phyloP scores from a whole-genome alignment of 1,139 yeast species.

The Suhomyces maxii region DNA sequence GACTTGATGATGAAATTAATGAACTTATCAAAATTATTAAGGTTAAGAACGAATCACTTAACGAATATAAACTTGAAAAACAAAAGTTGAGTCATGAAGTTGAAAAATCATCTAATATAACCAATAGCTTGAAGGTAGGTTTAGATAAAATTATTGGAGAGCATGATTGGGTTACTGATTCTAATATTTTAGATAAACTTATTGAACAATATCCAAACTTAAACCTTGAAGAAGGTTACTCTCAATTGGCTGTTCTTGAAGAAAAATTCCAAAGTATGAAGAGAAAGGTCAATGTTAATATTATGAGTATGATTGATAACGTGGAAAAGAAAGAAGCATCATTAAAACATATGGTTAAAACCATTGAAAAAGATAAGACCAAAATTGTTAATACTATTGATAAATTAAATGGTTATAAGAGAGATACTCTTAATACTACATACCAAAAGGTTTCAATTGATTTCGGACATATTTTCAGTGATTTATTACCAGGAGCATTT shows the following conservation, averaged over 20 bases:
- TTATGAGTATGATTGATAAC: constrained; percentile 91
- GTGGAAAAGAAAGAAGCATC: constrained; percentile 87
- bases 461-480: constrained; percentile 91
- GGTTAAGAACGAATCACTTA: constrained; percentile 50
- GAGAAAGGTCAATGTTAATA: constrained; percentile 81
- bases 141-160: constrained; percentile 54
- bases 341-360: constrained; percentile 75
- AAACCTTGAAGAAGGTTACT: constrained; percentile 61
- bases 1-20: constrained; percentile 75
- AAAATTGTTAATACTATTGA: constrained; percentile 87
- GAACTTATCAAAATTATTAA: constrained; percentile 58
- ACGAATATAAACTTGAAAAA: constrained; percentile 52
- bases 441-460: constrained; percentile 84
- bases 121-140: constrained; percentile 39
- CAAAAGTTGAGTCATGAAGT: constrained; percentile 67
- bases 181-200: constrained; percentile 52
- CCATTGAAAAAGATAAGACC: constrained; percentile 86
- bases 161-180: constrained; percentile 74
- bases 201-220: constrained; percentile 61
- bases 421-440: constrained; percentile 78
- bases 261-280: constrained; percentile 74
- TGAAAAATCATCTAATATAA: constrained; percentile 53
- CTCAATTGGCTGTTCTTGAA: constrained; percentile 55
- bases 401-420: constrained; percentile 84
- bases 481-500: constrained; percentile 83